Base-by-base conservation (phyloP, 1,284 basidiomycete genomes). In the Limonomyces culmigenus region DNA sequence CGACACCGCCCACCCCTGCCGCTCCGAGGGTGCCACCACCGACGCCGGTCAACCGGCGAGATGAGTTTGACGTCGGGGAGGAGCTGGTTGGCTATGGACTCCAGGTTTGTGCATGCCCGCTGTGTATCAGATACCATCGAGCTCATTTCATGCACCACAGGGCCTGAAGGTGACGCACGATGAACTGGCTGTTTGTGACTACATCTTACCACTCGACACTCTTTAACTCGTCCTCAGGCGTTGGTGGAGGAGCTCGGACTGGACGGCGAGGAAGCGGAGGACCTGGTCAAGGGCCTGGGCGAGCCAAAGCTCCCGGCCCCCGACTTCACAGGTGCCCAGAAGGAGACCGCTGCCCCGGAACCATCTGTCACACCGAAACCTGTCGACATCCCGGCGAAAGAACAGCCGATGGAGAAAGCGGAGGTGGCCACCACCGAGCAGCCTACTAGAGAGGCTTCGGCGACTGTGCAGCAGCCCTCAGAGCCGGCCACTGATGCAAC, bases 171-270 rank as follows among this genome's bases (percentile, higher is more conserved):
- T 77, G n/a, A 78, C 78, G 3, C 66, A 76, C 39, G 74, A 78
- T 18, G 81, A 86, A 40, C 56, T 86, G 42, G 54, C 54, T 35
- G 65, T 71, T n/a, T n/a, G n/a, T n/a, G n/a, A n/a, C n/a, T n/a
- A n/a, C n/a, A n/a, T n/a, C n/a, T n/a, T n/a, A n/a, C n/a, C n/a
- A n/a, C n/a, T n/a, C n/a, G n/a, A n/a, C n/a, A n/a, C n/a, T n/a
- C n/a, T n/a, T n/a, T n/a, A n/a, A n/a, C n/a, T n/a, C n/a, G n/a
- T n/a, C n/a, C n/a, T n/a, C n/a, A n/a, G n/a, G n/a, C n/a, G 40
- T 56, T 86, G 20, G 68, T 85, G 4, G 67, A 67, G 33, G 77
- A 83, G 44, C 58, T 86, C 14, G 80, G 81, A 3, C 57, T 86
- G 27, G 72, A 66, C 29, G 78, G 68, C 5, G 73, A 79, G 29